phyloP scores from a whole-genome alignment of 2,329 filamentous ascomycete species.

The Microdochium paspali region DNA sequence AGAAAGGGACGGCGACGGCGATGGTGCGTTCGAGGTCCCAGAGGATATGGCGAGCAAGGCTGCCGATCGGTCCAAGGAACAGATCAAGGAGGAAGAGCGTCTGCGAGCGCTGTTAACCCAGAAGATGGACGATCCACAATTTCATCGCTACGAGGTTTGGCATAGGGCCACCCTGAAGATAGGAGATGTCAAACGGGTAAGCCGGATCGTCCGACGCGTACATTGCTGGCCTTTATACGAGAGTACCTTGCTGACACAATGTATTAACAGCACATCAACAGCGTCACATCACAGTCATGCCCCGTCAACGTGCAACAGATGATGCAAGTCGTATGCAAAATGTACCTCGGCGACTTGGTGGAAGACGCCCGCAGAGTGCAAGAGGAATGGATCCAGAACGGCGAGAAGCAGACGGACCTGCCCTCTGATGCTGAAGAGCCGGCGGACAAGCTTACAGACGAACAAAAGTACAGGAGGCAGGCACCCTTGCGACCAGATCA shows the following conservation, averaged over 20 bases:
- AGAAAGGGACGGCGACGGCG: conserved; percentile 48
- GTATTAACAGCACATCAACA: conserved; percentile 65
- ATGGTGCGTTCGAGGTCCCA: conserved; percentile 47
- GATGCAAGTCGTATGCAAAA: conserved; percentile 68
- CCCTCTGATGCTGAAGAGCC: conserved; percentile 25
- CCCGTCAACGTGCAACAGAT: conserved; percentile 64
- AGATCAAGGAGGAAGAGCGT: conserved; percentile 53
- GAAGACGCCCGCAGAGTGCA: conserved; percentile 63
- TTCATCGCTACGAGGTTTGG: conserved; percentile 62
- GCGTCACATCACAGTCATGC: conserved; percentile 71
- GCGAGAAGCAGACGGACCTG: conserved; percentile 47
- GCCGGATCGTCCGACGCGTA: conserved; percentile 11
- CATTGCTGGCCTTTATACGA: conserved; percentile 1
- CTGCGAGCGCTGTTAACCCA: conserved; percentile 52
- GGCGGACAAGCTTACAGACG: conserved; percentile 10
- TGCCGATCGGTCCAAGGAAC: conserved; percentile 51
- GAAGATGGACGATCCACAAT: conserved; percentile 57
- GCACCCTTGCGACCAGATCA: conserved; percentile 65
- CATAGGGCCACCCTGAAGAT: conserved; percentile 60
- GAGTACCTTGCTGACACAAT: too few species aligned
- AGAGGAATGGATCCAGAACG: conserved; percentile 55
- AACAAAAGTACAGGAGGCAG: conserved; percentile 26
- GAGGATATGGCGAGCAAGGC: conserved; percentile 28
- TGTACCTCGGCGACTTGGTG: conserved; percentile 69
- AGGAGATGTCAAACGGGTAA: conserved; percentile 57